Conservation (phyloP, 306 rosid genomes). For the Vigna hirtella region DNA sequence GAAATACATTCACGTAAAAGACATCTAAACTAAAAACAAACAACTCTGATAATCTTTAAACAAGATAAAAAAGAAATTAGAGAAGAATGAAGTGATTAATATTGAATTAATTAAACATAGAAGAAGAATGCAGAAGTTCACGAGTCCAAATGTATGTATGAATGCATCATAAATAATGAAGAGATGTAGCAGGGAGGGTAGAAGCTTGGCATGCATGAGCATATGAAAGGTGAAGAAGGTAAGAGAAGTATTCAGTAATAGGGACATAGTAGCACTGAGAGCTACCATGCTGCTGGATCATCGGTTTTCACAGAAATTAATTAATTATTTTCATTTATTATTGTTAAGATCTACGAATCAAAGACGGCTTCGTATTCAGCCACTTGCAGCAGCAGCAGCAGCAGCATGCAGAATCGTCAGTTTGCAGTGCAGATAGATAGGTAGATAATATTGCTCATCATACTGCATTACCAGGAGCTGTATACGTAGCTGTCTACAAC, state of each 20-base stretch:
- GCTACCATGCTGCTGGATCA: constrained; percentile 37
- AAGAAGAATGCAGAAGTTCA: neutral
- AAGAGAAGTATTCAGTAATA: constrained; percentile 14
- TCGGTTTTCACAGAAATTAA: neutral
- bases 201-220: constrained; percentile 22
- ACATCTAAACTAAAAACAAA: too few relatives aligned
- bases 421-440: constrained; percentile 19
- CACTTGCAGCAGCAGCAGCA: constrained; percentile 2
- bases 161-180: constrained; percentile 17
- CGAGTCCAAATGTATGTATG: neutral
- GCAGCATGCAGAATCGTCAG: constrained; percentile 3
- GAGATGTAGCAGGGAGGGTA: constrained; percentile 1
- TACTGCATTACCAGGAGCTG: constrained; percentile 32
- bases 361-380: constrained; percentile 28
- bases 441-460: constrained; percentile 33
- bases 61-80: too few relatives aligned
- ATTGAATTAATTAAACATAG: neutral
- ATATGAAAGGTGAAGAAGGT: neutral
- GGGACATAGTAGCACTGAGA: constrained; percentile 35
- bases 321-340: neutral
- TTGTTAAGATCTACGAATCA: neutral
- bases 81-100: too few relatives aligned
- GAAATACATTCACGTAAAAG: too few relatives aligned
- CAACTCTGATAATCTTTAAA: too few relatives aligned
- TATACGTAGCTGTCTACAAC: constrained; percentile 36